Evolutionary conservation across 1,284 basidiomycete genomes (phyloP).

Genomic region (Leucoagaricus sp.): DNA sequence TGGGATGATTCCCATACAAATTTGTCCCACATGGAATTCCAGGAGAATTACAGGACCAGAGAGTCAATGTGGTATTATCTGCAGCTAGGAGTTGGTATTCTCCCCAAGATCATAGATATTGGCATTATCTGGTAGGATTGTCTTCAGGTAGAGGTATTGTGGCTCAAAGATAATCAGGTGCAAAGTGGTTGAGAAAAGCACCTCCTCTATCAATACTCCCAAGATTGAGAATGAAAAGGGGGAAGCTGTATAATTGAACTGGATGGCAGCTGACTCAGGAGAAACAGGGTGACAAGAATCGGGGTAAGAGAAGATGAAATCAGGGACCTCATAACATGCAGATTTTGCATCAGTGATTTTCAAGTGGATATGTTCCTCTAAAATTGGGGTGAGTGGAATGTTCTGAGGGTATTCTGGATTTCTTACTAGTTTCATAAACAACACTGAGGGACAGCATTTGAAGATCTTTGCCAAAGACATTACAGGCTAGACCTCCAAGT

Average conservation of each 20-base stretch:
- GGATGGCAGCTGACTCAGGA: constrained; percentile 42
- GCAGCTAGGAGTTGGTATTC: constrained; percentile 63
- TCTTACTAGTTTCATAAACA: constrained; percentile 26
- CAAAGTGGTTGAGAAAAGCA: constrained; percentile 68
- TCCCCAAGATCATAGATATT: constrained; percentile 83
- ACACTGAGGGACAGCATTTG: constrained; percentile 22
- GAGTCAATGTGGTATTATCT: constrained; percentile 61
- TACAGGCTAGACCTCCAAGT: constrained; percentile 20
- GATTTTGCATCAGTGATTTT: constrained; percentile 66
- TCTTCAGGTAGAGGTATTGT: constrained; percentile 76
- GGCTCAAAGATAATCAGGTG: constrained; percentile 74
- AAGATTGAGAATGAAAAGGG: constrained; percentile 76
- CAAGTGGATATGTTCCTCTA: constrained; percentile 67
- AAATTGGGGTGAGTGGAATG: background rate
- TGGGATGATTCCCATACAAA: constrained; percentile 69
- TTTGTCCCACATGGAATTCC: constrained; percentile 56
- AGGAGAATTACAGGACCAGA: constrained; percentile 70
- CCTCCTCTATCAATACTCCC: constrained; percentile 53
- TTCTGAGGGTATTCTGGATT: background rate
- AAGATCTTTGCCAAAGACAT: constrained; percentile 28
- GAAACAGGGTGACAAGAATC: constrained; percentile 28
- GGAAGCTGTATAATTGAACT: constrained; percentile 66
- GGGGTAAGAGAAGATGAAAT: constrained; percentile 65
- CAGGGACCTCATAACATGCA: constrained; percentile 68
- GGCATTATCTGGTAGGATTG: constrained; percentile 51